Evolutionary conservation across 768 basidiomycete genomes (phyloP), one percentile per base, ranked within the genome.

Genomic region (Rhizopogon vulgaris): DNA sequence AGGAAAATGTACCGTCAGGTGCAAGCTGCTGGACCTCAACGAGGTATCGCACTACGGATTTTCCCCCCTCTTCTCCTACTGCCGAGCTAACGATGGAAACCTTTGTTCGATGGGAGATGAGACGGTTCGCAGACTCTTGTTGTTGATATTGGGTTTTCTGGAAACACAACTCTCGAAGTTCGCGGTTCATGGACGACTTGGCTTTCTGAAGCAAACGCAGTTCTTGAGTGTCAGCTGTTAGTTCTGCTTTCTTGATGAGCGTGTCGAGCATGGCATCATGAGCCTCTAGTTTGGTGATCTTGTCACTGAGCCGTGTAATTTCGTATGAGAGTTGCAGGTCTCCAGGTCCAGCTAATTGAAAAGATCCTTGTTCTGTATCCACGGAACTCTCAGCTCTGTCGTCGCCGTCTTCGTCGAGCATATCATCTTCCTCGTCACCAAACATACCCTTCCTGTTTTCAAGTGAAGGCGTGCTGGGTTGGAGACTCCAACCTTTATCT

Each of bases 81-180:
- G 90, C 82, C 5, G 90, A 91, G 53, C 81, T 92, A 14, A 90
- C 83, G 39, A 99, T 91, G 3, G 80, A 76, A n/a, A 95, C 85
- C 55, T 74, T 80, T 4, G 94, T 98, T 28, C 90, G 78, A 22
- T 88, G 84, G 2, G 93, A 87, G 22, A 91, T 71, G 3, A 98
- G 79, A 15, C 87, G 79, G 62, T 94, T 96, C 22, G 90, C 90
- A n/a, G 81, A 75, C 63, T 96, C 93, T 67, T 97, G 94, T 62
- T 92, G 89, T 63, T 95, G 90, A 63, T 91, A 97, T 62, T 97
- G 94, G 10, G 79, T 78, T 69, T 87, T 92, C 69, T 96, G 94
- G 68, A 98, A 96, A 49, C 78, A 76, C 2, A 94, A 71, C 61
- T 92, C 86, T 28, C 94, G 77, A 38, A 94, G 72, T 61, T 98